Evolutionary conservation across 169 alveolate species (phyloP), one percentile per base, ranked within the genome.

Genomic region (Eimeria tenella): DNA sequence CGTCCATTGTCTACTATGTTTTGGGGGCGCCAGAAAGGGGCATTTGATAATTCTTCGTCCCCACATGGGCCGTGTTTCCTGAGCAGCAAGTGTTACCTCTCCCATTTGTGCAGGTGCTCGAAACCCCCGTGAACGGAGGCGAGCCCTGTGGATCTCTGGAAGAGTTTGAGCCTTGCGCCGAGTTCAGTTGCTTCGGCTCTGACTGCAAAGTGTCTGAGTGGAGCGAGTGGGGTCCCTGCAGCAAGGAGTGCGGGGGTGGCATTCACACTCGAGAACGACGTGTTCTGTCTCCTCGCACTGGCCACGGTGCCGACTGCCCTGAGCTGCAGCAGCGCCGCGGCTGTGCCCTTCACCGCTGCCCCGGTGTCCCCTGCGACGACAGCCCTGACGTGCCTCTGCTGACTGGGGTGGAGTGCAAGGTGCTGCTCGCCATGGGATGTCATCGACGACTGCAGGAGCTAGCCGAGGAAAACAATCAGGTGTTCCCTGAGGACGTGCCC

Each of bases 401-500:
- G 77, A 94, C 94, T 6, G 96, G 96, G 70, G 96, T 94, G 10
- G 95, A 93, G 50, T 96, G 97, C 62, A 75, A 92, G 42, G 94
- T 96, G 56, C 74, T 96, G 82, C 90, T 92, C 70, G 96, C 96
- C 31, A 93, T 90, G 96, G 97, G 97, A 6, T 96, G 97, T 62
- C 94, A 94, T 65, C 79, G 95, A 3, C 60, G 91, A 15, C 79
- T 96, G 75, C 86, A 90, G 50, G 96, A 94, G 73, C 90, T 96
- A 31, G 96, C 96, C 25, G 95, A 93, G 58, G 90, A 95, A 31
- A 92, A 93, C 87, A 94, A 94, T 42, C 95, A 86, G 21, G 93
- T 93, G 13, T 94, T 94, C 21, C 97, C 97, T 9, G 90, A 89
- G 31, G 95, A 92, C 92, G 73, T 93, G 42, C 97, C 97, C 6